A percentile compares a stretch with the other conserved stretches of the same genome.
These are phyloP conservation scores for Carex arenaria DNA, from an alignment of 202 grass and related monocot genomes.

Conservation along the genomic window DNA sequence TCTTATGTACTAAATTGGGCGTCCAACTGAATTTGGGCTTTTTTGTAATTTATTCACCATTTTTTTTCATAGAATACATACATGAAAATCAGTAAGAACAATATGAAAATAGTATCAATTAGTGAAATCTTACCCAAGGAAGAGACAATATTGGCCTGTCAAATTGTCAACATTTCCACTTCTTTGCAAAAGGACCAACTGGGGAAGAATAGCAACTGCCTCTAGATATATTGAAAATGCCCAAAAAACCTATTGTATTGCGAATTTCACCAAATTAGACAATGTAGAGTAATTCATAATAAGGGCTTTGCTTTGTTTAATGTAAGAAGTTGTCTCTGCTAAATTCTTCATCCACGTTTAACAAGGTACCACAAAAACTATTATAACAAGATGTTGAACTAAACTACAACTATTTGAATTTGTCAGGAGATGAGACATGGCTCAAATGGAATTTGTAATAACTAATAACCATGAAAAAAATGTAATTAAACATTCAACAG, in stretches of 20 bases:
- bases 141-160: conserved; percentile 95
- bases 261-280: conserved; percentile 13
- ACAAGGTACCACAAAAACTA: not conserved
- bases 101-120: not conserved
- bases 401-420: not conserved
- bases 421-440: not conserved
- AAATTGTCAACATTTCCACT: conserved; percentile 97
- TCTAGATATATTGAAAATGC: conserved; percentile 96
- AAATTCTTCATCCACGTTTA: not conserved
- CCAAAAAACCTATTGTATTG: conserved; percentile 65
- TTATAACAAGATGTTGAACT: not conserved
- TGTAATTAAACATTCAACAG: not conserved
- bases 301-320: not conserved
- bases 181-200: conserved; percentile 91
- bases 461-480: not conserved
- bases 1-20: not conserved
- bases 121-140: conserved; percentile 58
- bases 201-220: conserved; percentile 91
- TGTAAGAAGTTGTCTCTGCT: not conserved
- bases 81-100: not conserved
- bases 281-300: not conserved
- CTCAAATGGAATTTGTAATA: not conserved
- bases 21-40: not conserved
- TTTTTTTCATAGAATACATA: not conserved
- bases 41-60: not conserved